Evolutionary conservation across 2,329 filamentous ascomycete species (phyloP), one percentile per base, ranked within the genome.

Genomic region (Lojkania enalia): DNA sequence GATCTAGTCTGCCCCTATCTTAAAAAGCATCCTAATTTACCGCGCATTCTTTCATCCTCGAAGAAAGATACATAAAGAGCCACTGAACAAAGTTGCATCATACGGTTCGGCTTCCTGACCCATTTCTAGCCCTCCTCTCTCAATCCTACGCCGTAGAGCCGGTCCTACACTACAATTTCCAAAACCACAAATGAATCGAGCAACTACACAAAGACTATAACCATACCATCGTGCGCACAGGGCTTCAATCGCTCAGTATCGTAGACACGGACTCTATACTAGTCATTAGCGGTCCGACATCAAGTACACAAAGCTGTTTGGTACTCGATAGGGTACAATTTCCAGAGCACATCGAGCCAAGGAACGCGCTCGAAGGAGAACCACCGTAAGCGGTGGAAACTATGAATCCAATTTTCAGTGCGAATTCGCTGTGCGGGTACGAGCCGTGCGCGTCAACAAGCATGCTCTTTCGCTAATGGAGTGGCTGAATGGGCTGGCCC

Each of bases 11-110:
- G 47, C 35, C 14, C 51, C 57, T 4, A 39, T 67, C 4, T 25
- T 43, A 5, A 25, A 51, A 5, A 74, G 71, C 46, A 71, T 74
- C 14, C 18, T 61, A 5, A 42, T 70, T n/a, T 71, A 76, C 53
- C 63, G 73, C 13, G 43, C 61, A 2, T 64, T 71, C 42, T 73
- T 73, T 46, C 73, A 74, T 41, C 68, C 66, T 3, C 56, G 74
- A 9, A 60, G 54, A 37, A 61, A 58, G 48, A 62, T 61, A 54
- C 4, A 37, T 37, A 31, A 11, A 7, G 18, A 35, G 3, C 13
- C 11, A 21, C 23, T 29, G 23, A 13, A 14, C 7, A 14, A 13
- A 33, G 9, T 12, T 41, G 37, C 11, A 39, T 45, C 20, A 51
- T 19, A n/a, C 12, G 4, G 5, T 2, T n/a, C 40, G 61, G 49